Base-by-base conservation (phyloP, 805 yeast species). In the Metschnikowia proteae region DNA sequence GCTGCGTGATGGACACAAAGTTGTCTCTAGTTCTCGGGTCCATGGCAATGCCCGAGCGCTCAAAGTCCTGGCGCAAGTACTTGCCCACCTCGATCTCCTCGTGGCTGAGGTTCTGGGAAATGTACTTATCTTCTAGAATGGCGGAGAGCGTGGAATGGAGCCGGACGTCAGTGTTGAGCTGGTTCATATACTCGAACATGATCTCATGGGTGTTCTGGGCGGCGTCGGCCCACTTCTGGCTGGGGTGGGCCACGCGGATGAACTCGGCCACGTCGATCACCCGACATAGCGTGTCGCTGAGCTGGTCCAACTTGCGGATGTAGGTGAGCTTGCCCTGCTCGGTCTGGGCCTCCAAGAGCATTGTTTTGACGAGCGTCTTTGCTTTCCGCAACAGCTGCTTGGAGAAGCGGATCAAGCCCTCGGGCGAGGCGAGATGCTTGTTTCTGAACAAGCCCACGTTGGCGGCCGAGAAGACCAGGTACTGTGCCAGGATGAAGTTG, bases 231-330 rank as follows among this genome's bases (percentile, higher is more conserved):
- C 88, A 89, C 13, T 71, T 66, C 43, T 71, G 71, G 54, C 83
- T 79, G 0, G 98, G 97, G 62, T 92, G 98, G 1, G 85, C 83
- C 25, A 89, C 90, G 41, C 98, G 73, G 28, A 94, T 81, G 68
- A 92, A 92, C 58, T 91, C 98, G 33, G 96, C 92, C 43, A 92
- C 77, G 66, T 94, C 99, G 36, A 94, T 91, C 5, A 89, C 97
- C 48, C 96, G 80, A 63, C 99, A 94, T 29, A 94, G 67, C 28
- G 86, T 79, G 62, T 94, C 98, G 60, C 96, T 86, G 35, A 94
- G 68, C 55, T 89, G 81, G 62, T 94, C 99, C 54, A 94, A 70
- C 45, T 82, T 81, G 38, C 80, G 59, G 46, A 92, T 60, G 46
- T 81, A 88, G 4, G 71, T 64, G 23, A 69, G 51, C 39, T 59